Conservation (phyloP, 148 eudicot species). For the Fagopyrum tataricum region DNA sequence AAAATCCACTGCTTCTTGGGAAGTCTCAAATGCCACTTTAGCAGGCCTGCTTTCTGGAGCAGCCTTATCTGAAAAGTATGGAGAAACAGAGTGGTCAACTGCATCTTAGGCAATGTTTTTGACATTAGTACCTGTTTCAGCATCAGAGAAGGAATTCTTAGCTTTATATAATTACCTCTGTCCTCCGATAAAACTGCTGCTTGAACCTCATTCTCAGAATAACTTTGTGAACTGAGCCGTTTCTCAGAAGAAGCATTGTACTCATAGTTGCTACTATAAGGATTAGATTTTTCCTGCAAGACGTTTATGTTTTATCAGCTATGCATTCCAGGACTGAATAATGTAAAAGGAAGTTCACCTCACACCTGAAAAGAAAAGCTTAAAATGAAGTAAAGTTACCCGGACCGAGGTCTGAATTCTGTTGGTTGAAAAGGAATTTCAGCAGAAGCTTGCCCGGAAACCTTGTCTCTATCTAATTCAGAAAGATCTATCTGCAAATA, state of each 20-base stretch:
- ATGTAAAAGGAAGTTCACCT: conserved; percentile 13
- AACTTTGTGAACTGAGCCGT: not conserved
- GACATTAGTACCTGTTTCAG: conserved; percentile 7
- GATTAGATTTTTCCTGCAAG: conserved; percentile 37
- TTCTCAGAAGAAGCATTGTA: not conserved
- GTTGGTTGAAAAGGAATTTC: conserved; percentile 43
- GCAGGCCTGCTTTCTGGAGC: conserved; percentile 13
- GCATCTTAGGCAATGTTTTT: conserved; percentile 5
- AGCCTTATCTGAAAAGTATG: conserved; percentile 1
- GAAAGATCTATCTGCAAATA: conserved; percentile 65
- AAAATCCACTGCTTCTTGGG: conserved; percentile 2
- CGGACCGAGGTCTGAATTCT: conserved; percentile 26
- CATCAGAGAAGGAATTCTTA: conserved; percentile 5
- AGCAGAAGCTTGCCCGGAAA: conserved; percentile 90
- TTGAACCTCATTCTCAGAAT: not conserved
- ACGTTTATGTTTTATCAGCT: conserved; percentile 16
- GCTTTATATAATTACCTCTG: not conserved
- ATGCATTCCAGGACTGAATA: not conserved
- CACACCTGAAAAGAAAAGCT: not conserved
- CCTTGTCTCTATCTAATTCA: conserved; percentile 62
- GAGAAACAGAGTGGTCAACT: not conserved
- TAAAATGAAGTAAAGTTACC: conserved; percentile 20
- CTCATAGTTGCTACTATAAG: conserved; percentile 16
- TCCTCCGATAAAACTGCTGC: not conserved
- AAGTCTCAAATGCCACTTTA: conserved; percentile 2